Evolutionary conservation across 2,329 filamentous ascomycete species (phyloP).

Genomic region (Colletotrichum camelliae): DNA sequence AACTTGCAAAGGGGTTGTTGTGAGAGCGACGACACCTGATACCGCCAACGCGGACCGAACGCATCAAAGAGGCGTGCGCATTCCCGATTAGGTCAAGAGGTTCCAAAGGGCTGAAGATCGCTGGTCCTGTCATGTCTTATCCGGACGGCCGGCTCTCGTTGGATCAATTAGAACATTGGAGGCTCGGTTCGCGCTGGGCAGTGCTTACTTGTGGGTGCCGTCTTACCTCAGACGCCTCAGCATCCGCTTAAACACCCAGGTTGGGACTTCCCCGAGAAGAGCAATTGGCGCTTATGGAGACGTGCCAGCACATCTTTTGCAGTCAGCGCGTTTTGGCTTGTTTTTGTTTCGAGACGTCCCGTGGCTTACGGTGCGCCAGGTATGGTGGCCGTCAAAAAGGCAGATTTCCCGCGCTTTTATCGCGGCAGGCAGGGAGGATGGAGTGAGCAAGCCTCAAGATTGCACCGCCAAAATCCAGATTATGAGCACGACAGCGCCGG

Average conservation of each 20-base stretch:
- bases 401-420: neutral
- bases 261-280: neutral
- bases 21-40: neutral
- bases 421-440: neutral
- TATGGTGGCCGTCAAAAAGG: neutral
- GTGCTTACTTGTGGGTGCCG: constrained; percentile 15
- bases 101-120: neutral
- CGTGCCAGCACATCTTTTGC: constrained; percentile 1
- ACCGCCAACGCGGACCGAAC: neutral
- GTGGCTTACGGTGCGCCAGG: neutral
- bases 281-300: neutral
- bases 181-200: neutral
- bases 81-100: neutral
- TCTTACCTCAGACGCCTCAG: constrained; percentile 14
- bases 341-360: neutral
- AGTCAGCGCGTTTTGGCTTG: neutral
- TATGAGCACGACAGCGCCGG: neutral
- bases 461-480: neutral
- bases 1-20: neutral
- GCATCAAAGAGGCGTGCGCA: neutral
- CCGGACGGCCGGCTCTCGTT: neutral
- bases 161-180: neutral
- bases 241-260: neutral
- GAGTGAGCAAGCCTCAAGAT: neutral
- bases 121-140: neutral